Conservation (phyloP, 2,329 filamentous ascomycete genomes). For the Colletotrichum limetticola region DNA sequence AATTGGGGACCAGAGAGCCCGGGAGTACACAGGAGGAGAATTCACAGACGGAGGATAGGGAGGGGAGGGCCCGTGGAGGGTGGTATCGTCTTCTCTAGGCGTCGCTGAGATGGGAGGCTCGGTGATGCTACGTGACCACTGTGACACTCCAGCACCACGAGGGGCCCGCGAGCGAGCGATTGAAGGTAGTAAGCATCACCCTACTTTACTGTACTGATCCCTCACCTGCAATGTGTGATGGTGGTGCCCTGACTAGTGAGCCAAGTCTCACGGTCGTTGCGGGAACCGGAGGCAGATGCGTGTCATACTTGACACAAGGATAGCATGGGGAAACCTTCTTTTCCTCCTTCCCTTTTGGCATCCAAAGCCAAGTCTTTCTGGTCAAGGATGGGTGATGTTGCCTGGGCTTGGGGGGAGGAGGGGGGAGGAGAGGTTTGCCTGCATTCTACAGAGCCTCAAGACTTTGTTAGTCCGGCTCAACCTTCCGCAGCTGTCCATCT, state of each 20-base stretch:
- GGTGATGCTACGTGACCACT: neutral
- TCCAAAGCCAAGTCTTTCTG: neutral
- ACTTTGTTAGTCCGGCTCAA: neutral
- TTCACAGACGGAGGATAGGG: no score
- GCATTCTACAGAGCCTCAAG: neutral
- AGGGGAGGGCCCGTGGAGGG: no score
- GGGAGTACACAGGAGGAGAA: no score
- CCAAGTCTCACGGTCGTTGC: neutral
- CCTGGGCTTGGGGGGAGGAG: neutral
- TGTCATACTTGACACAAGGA: conserved; percentile 1
- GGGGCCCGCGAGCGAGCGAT: neutral
- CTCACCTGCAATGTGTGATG: neutral
- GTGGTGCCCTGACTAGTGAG: neutral
- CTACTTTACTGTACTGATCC: neutral
- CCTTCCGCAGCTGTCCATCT: neutral
- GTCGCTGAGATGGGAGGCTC: no score
- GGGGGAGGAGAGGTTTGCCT: neutral
- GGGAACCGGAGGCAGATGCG: neutral
- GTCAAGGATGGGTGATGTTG: neutral
- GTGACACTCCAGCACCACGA: neutral
- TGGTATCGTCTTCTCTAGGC: no score
- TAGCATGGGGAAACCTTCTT: neutral
- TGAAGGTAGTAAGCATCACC: neutral
- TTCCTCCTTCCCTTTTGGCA: neutral
- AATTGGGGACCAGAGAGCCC: no score